Base-by-base conservation (phyloP, 2,329 filamentous ascomycete species). In the Verticillium tricorpus region DNA sequence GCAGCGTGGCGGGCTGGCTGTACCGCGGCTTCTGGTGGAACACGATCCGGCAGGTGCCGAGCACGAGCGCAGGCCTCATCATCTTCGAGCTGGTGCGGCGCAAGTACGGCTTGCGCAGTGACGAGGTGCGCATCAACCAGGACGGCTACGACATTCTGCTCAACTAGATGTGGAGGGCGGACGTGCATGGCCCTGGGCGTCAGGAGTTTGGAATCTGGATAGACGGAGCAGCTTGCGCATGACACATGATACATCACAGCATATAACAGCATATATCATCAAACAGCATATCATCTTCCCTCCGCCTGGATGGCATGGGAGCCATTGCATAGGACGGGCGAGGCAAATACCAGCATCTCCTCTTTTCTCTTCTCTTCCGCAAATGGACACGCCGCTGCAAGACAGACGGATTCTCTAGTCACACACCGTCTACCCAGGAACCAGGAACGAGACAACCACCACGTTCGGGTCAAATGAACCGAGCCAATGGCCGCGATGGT, bases 11-110 rank as follows among this genome's bases (percentile, higher is more conserved):
- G 25, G 79, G 76, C 15, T 93, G 89, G 83, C 73, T 93, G 6
- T 93, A 90, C 70, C 80, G 85, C 5, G 89, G 87, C 14, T 92
- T 93, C 71, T 86, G 89, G 81, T 85, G 85, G 83, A 88, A 83
- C 60, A 90, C 90, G 0, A 82, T 92, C 59, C 80, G 88, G 5
- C 89, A 92, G 74, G 88, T 91, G 2, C 90, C 90, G 0, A 91
- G 89, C 70, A 93, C 90, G 2, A 90, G 87, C 63, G 90, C 90
- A 0, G 90, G 89, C 0, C 72, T 93, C 63, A 91, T 93, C 67
- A 90, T 92, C 22, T 93, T 93, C 71, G 90, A 93, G 75, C 71
- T 93, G 55, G 86, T 92, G 40, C 79, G 90, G 61, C 80, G 89
- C 39, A 91, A 91, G 74, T 93, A 92, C 67, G 88, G 87, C 1